phyloP scores from a whole-genome alignment of 352 stramenopile species.

The Globisporangium ultimum region DNA sequence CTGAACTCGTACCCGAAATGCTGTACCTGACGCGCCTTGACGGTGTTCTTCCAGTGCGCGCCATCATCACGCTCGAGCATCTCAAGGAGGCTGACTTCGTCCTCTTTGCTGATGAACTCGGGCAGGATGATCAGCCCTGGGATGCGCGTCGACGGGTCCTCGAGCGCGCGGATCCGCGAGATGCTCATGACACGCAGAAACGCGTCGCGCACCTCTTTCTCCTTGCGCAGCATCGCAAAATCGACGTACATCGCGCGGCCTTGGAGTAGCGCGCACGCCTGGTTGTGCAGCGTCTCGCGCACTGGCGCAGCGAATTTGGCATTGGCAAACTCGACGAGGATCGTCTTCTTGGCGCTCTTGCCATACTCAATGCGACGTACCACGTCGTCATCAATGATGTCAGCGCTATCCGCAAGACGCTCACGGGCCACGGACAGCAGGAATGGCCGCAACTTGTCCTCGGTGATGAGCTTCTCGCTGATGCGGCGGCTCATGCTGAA shows the following conservation, averaged over 20 bases:
- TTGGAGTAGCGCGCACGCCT: conserved; percentile 51
- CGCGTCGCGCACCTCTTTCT: conserved; percentile 60
- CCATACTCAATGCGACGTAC: conserved; percentile 55
- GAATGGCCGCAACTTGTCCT: conserved; percentile 49
- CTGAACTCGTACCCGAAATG: conserved; percentile 89
- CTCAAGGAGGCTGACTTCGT: conserved; percentile 49
- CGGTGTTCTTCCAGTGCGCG: conserved; percentile 58
- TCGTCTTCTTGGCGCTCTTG: conserved; percentile 42
- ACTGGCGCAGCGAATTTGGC: conserved; percentile 17
- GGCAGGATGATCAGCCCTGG: conserved; percentile 57
- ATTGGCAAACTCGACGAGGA: conserved; percentile 39
- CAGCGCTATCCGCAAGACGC: conserved; percentile 2
- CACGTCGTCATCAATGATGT: conserved; percentile 4
- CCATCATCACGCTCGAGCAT: conserved; percentile 61
- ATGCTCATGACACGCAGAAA: conserved; percentile 58
- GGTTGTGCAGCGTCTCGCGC: conserved; percentile 47
- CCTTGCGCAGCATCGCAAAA: conserved; percentile 59
- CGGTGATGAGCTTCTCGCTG: conserved; percentile 40
- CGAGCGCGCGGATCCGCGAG: conserved; percentile 35
- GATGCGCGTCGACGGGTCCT: conserved; percentile 41
- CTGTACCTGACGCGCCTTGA: conserved; percentile 82
- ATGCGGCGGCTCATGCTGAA: conserved; percentile 74
- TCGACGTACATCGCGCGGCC: conserved; percentile 71
- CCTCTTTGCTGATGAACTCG: conserved; percentile 61
- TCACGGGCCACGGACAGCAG: conserved; percentile 16